Percentiles rank a stretch among this genome's conserved stretches.
phyloP scores from a whole-genome alignment of 305 asterid genomes.

The Fraxinus latifolia region DNA sequence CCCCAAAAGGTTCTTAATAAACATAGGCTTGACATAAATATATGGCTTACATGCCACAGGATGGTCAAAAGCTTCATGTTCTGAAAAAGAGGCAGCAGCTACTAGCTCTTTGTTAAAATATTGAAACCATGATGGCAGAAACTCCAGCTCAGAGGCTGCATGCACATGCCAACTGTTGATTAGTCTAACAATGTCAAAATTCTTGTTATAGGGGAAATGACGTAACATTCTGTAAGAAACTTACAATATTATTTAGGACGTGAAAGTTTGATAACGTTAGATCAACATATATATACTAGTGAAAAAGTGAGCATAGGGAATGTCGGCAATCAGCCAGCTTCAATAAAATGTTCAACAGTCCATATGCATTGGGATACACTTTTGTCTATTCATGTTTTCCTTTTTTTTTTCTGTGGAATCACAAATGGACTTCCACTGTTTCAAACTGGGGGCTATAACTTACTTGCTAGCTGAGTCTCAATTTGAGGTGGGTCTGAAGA shows the following conservation, averaged over 20 bases:
- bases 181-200: slow-evolving; percentile 23
- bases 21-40: neutral
- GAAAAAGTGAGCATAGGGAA: slow-evolving; percentile 8
- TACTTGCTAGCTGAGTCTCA: slow-evolving; percentile 57
- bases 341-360: slow-evolving; percentile 10
- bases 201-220: slow-evolving; percentile 6
- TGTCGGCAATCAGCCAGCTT: slow-evolving; percentile 2
- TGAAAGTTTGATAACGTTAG: slow-evolving; percentile 5
- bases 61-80: slow-evolving; percentile 97
- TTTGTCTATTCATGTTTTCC: neutral
- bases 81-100: slow-evolving; percentile 75
- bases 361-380: neutral
- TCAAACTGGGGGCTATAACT: slow-evolving; percentile 33
- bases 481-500: slow-evolving; percentile 52
- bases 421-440: slow-evolving; percentile 15
- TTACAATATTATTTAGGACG: slow-evolving; percentile 16
- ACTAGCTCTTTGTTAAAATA: slow-evolving; percentile 82
- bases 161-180: slow-evolving; percentile 27
- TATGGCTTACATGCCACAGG: slow-evolving; percentile 87
- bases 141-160: slow-evolving; percentile 68
- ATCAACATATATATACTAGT: neutral
- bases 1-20: slow-evolving; percentile 17
- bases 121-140: slow-evolving; percentile 83
- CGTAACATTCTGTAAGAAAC: slow-evolving; percentile 20
- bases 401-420: neutral